Conservation (phyloP, 2,329 filamentous ascomycete species). For the Microsporum ferrugineum region DNA sequence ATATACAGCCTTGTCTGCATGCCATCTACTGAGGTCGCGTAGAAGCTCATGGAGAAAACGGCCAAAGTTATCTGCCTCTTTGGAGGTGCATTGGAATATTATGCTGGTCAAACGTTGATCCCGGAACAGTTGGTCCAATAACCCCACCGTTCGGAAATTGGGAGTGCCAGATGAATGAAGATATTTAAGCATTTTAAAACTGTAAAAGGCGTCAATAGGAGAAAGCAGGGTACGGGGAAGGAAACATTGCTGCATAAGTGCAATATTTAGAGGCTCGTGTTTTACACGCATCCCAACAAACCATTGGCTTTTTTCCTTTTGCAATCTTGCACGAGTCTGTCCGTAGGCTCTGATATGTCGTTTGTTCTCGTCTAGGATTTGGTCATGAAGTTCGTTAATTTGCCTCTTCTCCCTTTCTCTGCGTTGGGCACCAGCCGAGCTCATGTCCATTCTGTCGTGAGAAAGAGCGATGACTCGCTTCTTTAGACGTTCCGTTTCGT, state of each 20-base stretch:
- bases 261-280: conserved; percentile 57
- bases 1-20: conserved; percentile 62
- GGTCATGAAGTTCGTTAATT: conserved; percentile 56
- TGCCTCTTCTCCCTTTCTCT: conserved; percentile 61
- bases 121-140: conserved; percentile 76
- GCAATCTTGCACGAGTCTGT: conserved; percentile 57
- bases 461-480: conserved; percentile 56
- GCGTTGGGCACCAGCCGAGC: conserved; percentile 51
- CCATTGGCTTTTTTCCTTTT: conserved; percentile 66
- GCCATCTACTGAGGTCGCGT: conserved; percentile 72
- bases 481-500: conserved; percentile 58
- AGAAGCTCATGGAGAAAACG: conserved; percentile 77
- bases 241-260: conserved; percentile 79
- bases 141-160: conserved; percentile 72
- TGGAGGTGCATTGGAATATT: conserved; percentile 79
- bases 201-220: conserved; percentile 77
- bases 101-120: conserved; percentile 68
- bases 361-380: conserved; percentile 61
- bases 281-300: conserved; percentile 57
- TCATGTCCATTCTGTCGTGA: conserved; percentile 62
- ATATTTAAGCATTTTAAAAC: conserved; percentile 73
- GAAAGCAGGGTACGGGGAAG: conserved; percentile 79
- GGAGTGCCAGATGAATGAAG: conserved; percentile 75
- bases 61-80: conserved; percentile 86
- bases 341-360: conserved; percentile 56